Conservation (phyloP, 2,329 filamentous ascomycete species). For the Aulographum hederae region DNA sequence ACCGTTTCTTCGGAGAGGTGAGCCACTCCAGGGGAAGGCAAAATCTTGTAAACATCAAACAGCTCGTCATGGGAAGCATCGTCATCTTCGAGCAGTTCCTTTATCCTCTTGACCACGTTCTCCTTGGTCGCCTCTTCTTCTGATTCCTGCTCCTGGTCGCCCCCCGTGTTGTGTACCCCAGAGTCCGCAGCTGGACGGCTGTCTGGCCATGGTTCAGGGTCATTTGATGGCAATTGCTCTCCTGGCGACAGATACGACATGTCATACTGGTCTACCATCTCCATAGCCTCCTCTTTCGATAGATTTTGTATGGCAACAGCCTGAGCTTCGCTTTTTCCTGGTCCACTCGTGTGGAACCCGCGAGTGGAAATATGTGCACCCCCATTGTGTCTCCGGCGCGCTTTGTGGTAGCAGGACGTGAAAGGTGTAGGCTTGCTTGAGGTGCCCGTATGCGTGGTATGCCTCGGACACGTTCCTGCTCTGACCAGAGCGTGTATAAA, state of each 20-base stretch:
- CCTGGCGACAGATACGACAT: too few relatives aligned
- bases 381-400: not conserved
- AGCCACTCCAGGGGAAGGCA: constrained; percentile 34
- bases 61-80: constrained; percentile 28
- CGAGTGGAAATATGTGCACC: too few relatives aligned
- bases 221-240: too few relatives aligned
- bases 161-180: too few relatives aligned
- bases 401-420: not conserved
- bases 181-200: too few relatives aligned
- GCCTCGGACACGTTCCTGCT: constrained; percentile 31
- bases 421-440: not conserved
- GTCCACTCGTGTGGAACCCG: not conserved
- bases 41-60: constrained; percentile 31
- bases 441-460: constrained; percentile 14
- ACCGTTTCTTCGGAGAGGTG: constrained; percentile 34
- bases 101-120: too few relatives aligned
- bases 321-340: not conserved
- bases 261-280: not conserved
- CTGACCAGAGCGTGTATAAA: constrained; percentile 35
- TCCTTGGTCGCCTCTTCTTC: constrained; percentile 18
- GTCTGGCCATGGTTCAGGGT: not conserved
- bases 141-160: too few relatives aligned
- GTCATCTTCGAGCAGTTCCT: constrained; percentile 23
- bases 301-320: not conserved
- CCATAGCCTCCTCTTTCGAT: not conserved